A percentile compares a stretch with the other conserved stretches of the same genome.
Conservation (phyloP, 2,329 filamentous ascomycete species). For the Apiospora rasikravindrae region DNA sequence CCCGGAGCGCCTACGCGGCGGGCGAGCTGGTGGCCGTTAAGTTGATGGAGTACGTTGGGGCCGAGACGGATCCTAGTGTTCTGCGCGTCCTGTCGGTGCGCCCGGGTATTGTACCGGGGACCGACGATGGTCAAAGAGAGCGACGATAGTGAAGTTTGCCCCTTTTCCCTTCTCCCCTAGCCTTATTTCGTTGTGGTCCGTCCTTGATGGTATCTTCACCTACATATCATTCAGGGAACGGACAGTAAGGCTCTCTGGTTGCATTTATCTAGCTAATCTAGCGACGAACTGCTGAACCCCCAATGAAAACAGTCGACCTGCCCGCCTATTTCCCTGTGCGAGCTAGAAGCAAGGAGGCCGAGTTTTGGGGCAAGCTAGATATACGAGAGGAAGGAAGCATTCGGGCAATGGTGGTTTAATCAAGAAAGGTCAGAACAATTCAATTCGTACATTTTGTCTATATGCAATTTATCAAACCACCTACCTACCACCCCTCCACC, state of each 20-base stretch:
- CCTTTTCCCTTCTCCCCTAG: neutral
- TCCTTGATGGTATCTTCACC: neutral
- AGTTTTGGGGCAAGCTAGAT: constrained; percentile 19
- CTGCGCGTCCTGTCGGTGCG: constrained; percentile 29
- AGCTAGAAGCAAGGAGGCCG: constrained; percentile 27
- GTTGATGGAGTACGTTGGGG: constrained; percentile 32
- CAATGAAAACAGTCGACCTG: constrained; percentile 21
- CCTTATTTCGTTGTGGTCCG: neutral
- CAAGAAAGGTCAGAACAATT: neutral
- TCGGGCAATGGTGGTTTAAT: neutral
- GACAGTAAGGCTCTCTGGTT: neutral
- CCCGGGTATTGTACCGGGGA: constrained; percentile 28
- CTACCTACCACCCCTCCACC: constrained; percentile 69
- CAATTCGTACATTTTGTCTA: neutral
- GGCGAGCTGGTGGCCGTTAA: constrained; percentile 31
- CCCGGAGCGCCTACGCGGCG: constrained; percentile 46
- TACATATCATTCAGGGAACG: neutral
- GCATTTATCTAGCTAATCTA: neutral
- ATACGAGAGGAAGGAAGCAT: neutral
- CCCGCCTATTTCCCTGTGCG: constrained; percentile 27
- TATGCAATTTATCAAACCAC: neutral
- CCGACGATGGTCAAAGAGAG: constrained; percentile 29
- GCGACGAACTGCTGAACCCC: neutral
- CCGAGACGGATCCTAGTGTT: constrained; percentile 27
- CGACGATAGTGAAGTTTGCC: constrained; percentile 29